Base-by-base conservation (phyloP, 2,329 filamentous ascomycete species). In the Ceratocystis papillata region DNA sequence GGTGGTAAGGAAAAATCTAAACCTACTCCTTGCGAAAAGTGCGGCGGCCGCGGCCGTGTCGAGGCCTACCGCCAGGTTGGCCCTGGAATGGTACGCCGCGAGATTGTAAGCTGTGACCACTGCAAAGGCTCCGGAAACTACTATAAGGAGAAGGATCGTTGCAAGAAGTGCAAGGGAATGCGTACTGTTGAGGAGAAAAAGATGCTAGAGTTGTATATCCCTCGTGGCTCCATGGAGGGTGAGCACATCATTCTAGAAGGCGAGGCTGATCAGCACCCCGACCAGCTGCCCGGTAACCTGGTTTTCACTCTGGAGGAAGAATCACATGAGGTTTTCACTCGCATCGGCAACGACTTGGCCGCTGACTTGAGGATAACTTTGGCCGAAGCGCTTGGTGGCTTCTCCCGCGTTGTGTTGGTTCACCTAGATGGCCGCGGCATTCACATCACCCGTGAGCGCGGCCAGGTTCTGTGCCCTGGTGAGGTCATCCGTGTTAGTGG, bases 101-200 rank as follows among this genome's bases (percentile, higher is more conserved):
- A 90, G 72, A 85, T 87, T 5, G 85, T 92, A 46, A 76, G 86
- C 45, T 99, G 94, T 76, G 86, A 88, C 72, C 86, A 87, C 72
- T 99, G 94, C 77, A 82, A 86, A 68, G 93, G 92, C 44, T 83
- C 86, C n/a, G 94, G 94, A 5, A 86, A 87, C 73, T 86, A 92
- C 73, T 96, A 86, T 79, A 93, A 93, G 76, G 90, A 96, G 73
- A 97, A 97, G 80, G 94, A 99, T 73, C 90, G 90, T 74, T 99
- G 94, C 81, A 96, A 96, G 81, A 96, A 94, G 80, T 99, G 94
- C 84, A 97, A 97, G 78, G 94, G 94, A 73, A 89, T 89, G 76
- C 84, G 90, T 69, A 91, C 90, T 15, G 85, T 86, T 57, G 87
- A 91, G 72, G 89, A 94, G 77, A 94, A 89, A 77, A 99, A 97